Evolutionary conservation across 2,329 filamentous ascomycete genomes (phyloP), one percentile per base, ranked within the genome.

Genomic region (Penicillium sumatraense): DNA sequence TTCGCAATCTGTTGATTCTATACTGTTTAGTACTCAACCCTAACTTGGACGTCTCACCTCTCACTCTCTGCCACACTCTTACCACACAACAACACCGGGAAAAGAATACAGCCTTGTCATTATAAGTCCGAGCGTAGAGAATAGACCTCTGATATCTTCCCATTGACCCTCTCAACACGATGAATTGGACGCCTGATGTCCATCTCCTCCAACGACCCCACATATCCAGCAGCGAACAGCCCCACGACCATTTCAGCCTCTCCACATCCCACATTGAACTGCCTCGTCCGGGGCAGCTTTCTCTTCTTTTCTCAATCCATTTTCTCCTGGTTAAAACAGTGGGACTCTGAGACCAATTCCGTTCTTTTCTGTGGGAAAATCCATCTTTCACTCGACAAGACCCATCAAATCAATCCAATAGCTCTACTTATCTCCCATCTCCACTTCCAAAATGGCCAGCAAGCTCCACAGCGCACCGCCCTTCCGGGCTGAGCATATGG

Each of bases 401-500:
- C 33, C 33, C 31, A 36, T 36, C 21, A n/a, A 10, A 24, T 36
- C 9, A 11, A 26, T 51, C 24, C 13, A n/a, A 18, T 38, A 49
- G 13, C 10, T 31, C 24, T 5, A 46, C 7, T n/a, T n/a, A n/a
- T n/a, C 29, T 46, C 26, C 44, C 20, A 35, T 47, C 44, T 23
- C 44, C 44, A 41, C 21, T 29, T 40, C 20, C 23, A 44, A 44
- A 41, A 57, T 63, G 60, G 31, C 54, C 7, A 51, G 33, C 24
- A 45, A 62, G 31, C 60, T 63, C 20, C 56, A 59, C 44, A 65
- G 57, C 31, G 58, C 58, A 23, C 63, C 62, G n/a, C 62, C 60
- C 20, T 64, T 64, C 51, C 58, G 62, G 29, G 62, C 62, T 5
- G 63, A 66, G 57, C 63, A 64, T 3, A 52, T 66, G 62, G 60